A percentile compares a stretch with the other conserved stretches of the same genome.
Evolutionary conservation across 2,329 filamentous ascomycete species (phyloP).

Genomic region (Stachybotrys chlorohalonatus): DNA sequence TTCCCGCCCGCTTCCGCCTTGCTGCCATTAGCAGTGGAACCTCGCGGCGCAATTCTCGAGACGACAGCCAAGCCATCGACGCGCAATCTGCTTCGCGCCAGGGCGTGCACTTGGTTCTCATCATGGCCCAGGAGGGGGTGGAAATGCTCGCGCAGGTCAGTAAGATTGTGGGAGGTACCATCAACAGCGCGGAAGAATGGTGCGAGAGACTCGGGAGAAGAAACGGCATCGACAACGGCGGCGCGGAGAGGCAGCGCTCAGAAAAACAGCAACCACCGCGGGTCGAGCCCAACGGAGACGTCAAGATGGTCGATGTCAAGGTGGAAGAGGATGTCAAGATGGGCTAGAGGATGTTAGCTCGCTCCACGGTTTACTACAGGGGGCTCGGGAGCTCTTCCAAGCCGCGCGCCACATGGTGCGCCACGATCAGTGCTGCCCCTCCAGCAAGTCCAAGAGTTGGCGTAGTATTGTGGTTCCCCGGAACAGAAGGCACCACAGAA

Average conservation of each 20-base stretch:
- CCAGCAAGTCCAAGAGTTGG: too few species aligned
- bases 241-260: constrained; percentile 12
- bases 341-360: background rate
- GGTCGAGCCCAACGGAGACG: constrained; percentile 15
- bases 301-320: constrained; percentile 15
- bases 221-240: constrained; percentile 7
- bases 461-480: too few species aligned
- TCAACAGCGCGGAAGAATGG: constrained; percentile 87
- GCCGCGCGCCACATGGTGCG: too few species aligned
- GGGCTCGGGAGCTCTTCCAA: too few species aligned
- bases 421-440: too few species aligned
- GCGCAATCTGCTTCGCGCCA: constrained; percentile 32
- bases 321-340: background rate
- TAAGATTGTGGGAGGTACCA: constrained; percentile 77
- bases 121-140: constrained; percentile 80
- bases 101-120: constrained; percentile 67
- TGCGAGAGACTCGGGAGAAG: constrained; percentile 61
- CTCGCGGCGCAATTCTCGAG: constrained; percentile 9
- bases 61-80: constrained; percentile 19
- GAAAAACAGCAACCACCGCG: constrained; percentile 17
- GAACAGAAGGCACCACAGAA: too few species aligned
- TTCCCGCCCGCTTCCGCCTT: constrained; percentile 74
- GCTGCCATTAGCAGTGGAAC: constrained; percentile 41
- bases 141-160: constrained; percentile 94
- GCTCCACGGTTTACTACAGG: too few species aligned